phyloP scores from a whole-genome alignment of 129 eudicot genomes.

The Flaveria robusta region DNA sequence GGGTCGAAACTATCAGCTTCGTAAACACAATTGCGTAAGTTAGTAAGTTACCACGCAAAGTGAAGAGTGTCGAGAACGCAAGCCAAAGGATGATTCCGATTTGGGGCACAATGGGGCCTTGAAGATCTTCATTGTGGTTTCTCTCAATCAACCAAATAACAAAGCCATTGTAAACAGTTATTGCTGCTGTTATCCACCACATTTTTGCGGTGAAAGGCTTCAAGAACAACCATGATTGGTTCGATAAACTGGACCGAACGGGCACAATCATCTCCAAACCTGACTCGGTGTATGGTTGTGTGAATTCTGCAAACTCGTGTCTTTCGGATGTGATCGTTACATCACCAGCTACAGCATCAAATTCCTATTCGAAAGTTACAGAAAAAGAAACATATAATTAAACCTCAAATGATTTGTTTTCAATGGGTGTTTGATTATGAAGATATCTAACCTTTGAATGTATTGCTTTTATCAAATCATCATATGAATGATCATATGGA shows the following conservation, averaged over 20 bases:
- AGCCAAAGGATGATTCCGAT: slow-evolving; percentile 46
- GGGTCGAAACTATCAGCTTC: not conserved
- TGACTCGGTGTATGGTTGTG: slow-evolving; percentile 53
- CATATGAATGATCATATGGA: slow-evolving; percentile 38
- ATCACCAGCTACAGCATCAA: slow-evolving; percentile 68
- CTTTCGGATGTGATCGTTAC: slow-evolving; percentile 41
- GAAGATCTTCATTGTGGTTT: slow-evolving; percentile 17
- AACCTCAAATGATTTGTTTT: no score
- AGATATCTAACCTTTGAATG: slow-evolving; percentile 27
- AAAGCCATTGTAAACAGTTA: slow-evolving; percentile 50
- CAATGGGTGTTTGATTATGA: no score
- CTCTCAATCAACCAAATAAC: slow-evolving; percentile 58
- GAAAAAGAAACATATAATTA: not conserved
- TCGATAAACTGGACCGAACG: slow-evolving; percentile 31
- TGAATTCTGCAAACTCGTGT: slow-evolving; percentile 44
- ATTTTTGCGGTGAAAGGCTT: slow-evolving; percentile 54
- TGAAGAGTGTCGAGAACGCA: slow-evolving; percentile 50
- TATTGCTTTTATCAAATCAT: slow-evolving; percentile 40
- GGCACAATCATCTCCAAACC: slow-evolving; percentile 61
- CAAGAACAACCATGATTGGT: slow-evolving; percentile 48
- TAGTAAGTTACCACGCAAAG: slow-evolving; percentile 42
- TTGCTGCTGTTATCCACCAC: slow-evolving; percentile 46
- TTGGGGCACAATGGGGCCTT: slow-evolving; percentile 20
- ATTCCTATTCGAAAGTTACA: no score
- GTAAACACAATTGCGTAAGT: no score